Evolutionary conservation across 305 asterid species (phyloP), one percentile per base, ranked within the genome.

Genomic region (Salvia sclarea): DNA sequence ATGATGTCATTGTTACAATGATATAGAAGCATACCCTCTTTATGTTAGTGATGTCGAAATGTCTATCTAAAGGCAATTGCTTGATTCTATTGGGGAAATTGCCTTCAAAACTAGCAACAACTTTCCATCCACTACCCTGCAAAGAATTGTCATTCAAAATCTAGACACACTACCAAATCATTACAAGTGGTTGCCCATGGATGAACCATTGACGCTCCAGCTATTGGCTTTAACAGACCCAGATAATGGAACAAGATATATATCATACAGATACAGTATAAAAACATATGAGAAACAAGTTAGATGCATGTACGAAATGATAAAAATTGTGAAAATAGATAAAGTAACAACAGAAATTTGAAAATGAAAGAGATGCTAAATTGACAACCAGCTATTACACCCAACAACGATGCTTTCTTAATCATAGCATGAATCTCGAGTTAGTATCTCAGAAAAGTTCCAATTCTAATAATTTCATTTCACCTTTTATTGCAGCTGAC

Each of bases 41-140:
- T 61, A 92, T 96, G 57, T 92, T 92, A 77, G 82, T 89, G 8
- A 92, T 73, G 78, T 92, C 98, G 60, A 92, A 89, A 73, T 89
- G 98, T 49, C 91, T 86, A 84, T 92, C 98, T 68, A 92, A 76
- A 47, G 96, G 98, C 55, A 92, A 88, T 79, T 92, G 92, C 79
- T 92, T 92, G 82, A 92, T 89, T 79, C 98, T 75, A 72, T 85
- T 87, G 22, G 98, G 98, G 68, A 92, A 92, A 85, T 86, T 92
- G 33, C 98, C 98, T 82, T 92, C 98, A 76, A 92, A 92, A 84
- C 96, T 87, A 28, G 95, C 85, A 70, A 92, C 98, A 65, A 92
- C 96, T 84, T 92, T 92, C 98, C 96, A 92, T 82, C 62, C 69
- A 61, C 87, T 81, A 31, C 98, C 98, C 98, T 92, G 80, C 18